Percentiles rank a stretch among this genome's conserved stretches.
Conservation (phyloP, 495 filamentous ascomycete genomes). For the Trichoderma orchidacearum region DNA sequence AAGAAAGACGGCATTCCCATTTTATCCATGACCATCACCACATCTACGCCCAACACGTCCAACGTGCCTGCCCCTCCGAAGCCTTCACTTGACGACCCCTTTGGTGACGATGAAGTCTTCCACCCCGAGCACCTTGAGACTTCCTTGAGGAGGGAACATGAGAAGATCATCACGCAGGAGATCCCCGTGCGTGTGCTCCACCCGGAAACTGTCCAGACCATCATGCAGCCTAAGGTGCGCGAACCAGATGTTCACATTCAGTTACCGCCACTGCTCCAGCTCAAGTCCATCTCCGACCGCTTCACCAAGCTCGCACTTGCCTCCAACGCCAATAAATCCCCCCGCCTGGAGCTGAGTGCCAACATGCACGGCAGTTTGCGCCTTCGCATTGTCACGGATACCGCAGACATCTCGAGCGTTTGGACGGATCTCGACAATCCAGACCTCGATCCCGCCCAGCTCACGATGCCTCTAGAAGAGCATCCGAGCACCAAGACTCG, state of each 20-base stretch:
- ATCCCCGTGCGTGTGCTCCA: slow-evolving; percentile 84
- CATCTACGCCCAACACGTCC: slow-evolving; percentile 12
- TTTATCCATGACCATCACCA: slow-evolving; percentile 58
- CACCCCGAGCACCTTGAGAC: slow-evolving; percentile 34
- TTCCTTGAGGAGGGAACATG: slow-evolving; percentile 43
- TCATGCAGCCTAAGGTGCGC: slow-evolving; percentile 79
- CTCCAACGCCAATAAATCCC: slow-evolving; percentile 13
- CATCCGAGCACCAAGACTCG: slow-evolving; percentile 65
- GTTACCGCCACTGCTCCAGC: slow-evolving; percentile 65
- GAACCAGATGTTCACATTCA: slow-evolving; percentile 92
- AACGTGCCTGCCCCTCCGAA: slow-evolving; percentile 11
- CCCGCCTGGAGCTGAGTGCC: slow-evolving; percentile 67
- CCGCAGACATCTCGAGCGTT: slow-evolving; percentile 62
- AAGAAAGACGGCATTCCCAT: slow-evolving; percentile 81
- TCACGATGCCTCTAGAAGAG: slow-evolving; percentile 49
- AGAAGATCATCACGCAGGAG: slow-evolving; percentile 89
- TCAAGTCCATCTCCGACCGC: slow-evolving; percentile 85
- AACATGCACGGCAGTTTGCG: slow-evolving; percentile 84
- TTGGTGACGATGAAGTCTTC: slow-evolving; percentile 21
- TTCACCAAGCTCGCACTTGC: slow-evolving; percentile 58
- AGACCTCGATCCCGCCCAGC: slow-evolving; percentile 59
- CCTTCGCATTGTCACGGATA: slow-evolving; percentile 63
- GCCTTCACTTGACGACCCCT: slow-evolving; percentile 10
- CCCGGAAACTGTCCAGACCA: slow-evolving; percentile 60
- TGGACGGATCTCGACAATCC: slow-evolving; percentile 81